Evolutionary conservation across 768 basidiomycete genomes (phyloP).

Genomic region (Leccinum subgranulosum): DNA sequence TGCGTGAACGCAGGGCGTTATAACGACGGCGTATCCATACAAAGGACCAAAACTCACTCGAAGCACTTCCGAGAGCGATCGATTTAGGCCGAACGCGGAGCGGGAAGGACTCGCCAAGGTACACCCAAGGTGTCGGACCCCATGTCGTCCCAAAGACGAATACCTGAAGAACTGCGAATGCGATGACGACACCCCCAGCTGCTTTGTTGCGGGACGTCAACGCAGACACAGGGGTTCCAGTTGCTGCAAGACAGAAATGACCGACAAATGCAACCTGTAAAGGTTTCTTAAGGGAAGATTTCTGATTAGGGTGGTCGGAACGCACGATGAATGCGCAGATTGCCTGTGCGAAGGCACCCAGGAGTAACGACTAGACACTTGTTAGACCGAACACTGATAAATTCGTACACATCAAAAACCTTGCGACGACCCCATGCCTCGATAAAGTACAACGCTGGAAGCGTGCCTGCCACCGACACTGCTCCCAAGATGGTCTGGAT

Average conservation of each 20-base stretch:
- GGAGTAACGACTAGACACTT: slow-evolving; percentile 54
- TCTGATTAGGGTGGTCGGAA: neutral
- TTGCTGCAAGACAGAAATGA: slow-evolving; percentile 60
- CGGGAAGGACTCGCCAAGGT: slow-evolving; percentile 79
- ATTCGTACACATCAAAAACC: slow-evolving; percentile 28
- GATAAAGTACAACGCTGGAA: slow-evolving; percentile 67
- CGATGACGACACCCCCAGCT: slow-evolving; percentile 66
- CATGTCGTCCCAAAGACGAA: slow-evolving; percentile 71
- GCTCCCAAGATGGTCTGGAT: slow-evolving; percentile 75
- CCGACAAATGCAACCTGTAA: slow-evolving; percentile 65
- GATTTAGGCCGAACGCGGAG: slow-evolving; percentile 74
- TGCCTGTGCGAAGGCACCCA: slow-evolving; percentile 59
- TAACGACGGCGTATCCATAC: slow-evolving; percentile 4
- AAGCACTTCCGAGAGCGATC: slow-evolving; percentile 70
- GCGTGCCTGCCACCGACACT: slow-evolving; percentile 67
- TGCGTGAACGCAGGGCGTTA: slow-evolving; percentile 5
- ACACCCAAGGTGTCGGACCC: slow-evolving; percentile 77
- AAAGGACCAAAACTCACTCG: slow-evolving; percentile 31
- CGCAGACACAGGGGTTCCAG: slow-evolving; percentile 41
- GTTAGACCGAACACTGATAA: neutral
- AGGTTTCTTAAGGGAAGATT: neutral
- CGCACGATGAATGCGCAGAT: slow-evolving; percentile 59
- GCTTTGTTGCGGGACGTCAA: slow-evolving; percentile 55
- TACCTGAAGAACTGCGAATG: slow-evolving; percentile 77
- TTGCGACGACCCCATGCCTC: slow-evolving; percentile 73